phyloP scores from a whole-genome alignment of 208 protist species.

The Leishmania aethiopica region DNA sequence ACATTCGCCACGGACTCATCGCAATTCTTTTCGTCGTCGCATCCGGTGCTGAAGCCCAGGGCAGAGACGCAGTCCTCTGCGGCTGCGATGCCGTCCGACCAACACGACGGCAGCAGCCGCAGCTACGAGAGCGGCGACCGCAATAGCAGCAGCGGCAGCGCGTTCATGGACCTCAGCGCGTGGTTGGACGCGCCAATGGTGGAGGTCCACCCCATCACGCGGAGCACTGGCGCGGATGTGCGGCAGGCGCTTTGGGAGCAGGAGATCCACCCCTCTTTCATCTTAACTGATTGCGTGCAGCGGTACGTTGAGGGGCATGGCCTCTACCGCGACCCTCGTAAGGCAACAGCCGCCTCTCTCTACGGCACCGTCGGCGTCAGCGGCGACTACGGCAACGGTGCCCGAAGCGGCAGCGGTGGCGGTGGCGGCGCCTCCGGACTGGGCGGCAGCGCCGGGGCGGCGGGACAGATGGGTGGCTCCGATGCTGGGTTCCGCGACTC shows the following conservation, averaged over 20 bases:
- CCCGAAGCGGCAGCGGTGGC: constrained; percentile 10
- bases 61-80: background rate
- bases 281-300: constrained; percentile 76
- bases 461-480: constrained; percentile 10
- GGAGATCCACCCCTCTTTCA: constrained; percentile 51
- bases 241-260: constrained; percentile 88
- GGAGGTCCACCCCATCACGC: constrained; percentile 80
- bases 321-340: constrained; percentile 83
- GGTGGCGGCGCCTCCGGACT: constrained; percentile 6
- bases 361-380: constrained; percentile 32
- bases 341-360: constrained; percentile 39
- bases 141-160: background rate
- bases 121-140: background rate
- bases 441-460: constrained; percentile 4
- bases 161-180: background rate
- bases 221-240: constrained; percentile 81
- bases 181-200: constrained; percentile 57
- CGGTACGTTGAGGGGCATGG: constrained; percentile 83
- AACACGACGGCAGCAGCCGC: background rate
- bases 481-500: constrained; percentile 20
- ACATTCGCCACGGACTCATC: background rate
- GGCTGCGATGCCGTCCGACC: background rate
- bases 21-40: background rate
- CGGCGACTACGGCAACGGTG: constrained; percentile 20
- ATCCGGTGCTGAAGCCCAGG: background rate